Conservation (phyloP, 2,329 filamentous ascomycete genomes). For the Penicillium polonicum region DNA sequence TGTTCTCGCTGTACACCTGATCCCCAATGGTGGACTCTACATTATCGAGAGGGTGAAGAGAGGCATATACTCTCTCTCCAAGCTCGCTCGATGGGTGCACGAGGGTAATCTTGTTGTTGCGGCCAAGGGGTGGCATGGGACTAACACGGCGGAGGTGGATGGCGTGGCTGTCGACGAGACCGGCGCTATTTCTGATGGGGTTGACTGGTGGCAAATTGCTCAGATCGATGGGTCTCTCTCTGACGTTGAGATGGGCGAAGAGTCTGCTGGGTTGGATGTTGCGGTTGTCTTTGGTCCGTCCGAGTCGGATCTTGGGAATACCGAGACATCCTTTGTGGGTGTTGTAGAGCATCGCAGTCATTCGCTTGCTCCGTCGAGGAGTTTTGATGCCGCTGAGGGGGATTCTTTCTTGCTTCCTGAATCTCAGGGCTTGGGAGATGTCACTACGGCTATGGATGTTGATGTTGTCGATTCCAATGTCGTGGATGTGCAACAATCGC, state of each 20-base stretch:
- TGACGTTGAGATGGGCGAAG: conserved; percentile 21
- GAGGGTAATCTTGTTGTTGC: conserved; percentile 43
- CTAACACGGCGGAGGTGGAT: conserved; percentile 5
- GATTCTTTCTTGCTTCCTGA: conserved; percentile 9
- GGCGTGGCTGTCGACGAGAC: conserved; percentile 4
- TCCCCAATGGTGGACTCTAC: conserved; percentile 34
- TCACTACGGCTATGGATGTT: conserved; percentile 12
- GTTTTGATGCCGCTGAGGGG: not conserved
- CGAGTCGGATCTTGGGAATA: conserved; percentile 1
- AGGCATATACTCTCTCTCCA: conserved; percentile 42
- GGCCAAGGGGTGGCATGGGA: conserved; percentile 32
- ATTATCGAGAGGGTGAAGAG: conserved; percentile 42
- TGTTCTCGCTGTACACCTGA: conserved; percentile 36
- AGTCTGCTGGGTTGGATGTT: conserved; percentile 28
- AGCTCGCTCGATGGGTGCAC: conserved; percentile 34
- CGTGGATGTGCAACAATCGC: conserved; percentile 26
- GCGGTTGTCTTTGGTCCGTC: conserved; percentile 32
- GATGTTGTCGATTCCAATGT: conserved; percentile 11
- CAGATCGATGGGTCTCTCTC: conserved; percentile 32
- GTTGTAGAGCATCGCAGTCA: conserved; percentile 17
- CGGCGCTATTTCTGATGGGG: not conserved
- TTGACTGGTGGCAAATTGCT: conserved; percentile 39
- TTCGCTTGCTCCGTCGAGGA: conserved; percentile 14
- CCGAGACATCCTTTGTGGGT: conserved; percentile 22
- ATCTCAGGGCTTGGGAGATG: conserved; percentile 17